These are phyloP conservation scores for Plasmodiophora brassicae DNA, from an alignment of 208 protist species.

Conservation along the genomic window DNA sequence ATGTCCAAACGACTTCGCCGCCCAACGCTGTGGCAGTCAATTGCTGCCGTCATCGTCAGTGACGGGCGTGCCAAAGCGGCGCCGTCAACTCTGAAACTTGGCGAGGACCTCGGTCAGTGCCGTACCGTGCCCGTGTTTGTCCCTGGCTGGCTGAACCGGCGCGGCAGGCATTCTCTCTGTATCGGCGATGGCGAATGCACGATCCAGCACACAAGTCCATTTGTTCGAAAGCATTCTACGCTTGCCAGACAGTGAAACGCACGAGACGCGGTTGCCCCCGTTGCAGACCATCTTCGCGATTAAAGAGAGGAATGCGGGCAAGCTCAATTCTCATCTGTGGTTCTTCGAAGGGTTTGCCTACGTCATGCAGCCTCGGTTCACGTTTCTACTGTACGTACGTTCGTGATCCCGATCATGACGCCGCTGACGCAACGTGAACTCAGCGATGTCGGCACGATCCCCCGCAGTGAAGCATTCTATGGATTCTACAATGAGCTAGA, in stretches of 20 bases:
- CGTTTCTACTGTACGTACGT: not conserved
- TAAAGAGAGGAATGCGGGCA: slow-evolving; percentile 8
- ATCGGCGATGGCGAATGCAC: not conserved
- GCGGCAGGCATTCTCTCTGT: not conserved
- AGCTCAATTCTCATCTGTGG: slow-evolving; percentile 26
- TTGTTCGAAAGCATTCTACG: slow-evolving; percentile 19
- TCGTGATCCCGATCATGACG: not conserved
- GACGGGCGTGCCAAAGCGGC: not conserved
- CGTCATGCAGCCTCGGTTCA: not conserved
- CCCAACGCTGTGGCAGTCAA: not conserved
- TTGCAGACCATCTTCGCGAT: not conserved
- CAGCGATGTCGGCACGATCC: slow-evolving; percentile 5
- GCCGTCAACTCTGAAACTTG: not conserved
- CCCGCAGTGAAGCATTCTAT: not conserved
- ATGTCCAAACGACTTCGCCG: not conserved
- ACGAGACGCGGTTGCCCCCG: not conserved
- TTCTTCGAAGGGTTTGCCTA: slow-evolving; percentile 22
- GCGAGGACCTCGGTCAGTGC: not conserved
- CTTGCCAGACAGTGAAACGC: not conserved
- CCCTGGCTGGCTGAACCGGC: too few species aligned
- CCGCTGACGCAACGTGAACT: not conserved
- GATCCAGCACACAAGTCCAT: not conserved
- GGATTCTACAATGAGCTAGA: slow-evolving; percentile 30
- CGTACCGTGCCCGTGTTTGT: not conserved
- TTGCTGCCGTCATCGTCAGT: not conserved